Conservation (phyloP, 176 grass and related monocot genomes). For the Raddia guianensis region DNA sequence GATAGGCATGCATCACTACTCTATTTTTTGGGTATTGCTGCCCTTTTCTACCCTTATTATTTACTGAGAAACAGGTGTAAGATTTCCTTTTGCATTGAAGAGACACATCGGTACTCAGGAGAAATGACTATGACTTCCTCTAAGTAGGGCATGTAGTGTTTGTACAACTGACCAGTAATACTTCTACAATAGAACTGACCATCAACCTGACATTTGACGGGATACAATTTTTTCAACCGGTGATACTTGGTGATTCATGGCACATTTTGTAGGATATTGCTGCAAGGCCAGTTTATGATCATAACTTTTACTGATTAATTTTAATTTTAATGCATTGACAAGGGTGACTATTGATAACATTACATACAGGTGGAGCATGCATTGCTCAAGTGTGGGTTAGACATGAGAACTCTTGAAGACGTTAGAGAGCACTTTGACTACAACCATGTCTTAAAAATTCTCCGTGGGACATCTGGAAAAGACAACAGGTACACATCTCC, state of each 20-base stretch:
- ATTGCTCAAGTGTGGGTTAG: conserved; percentile 55
- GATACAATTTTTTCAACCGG: conserved; percentile 4
- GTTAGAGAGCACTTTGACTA: conserved; percentile 52
- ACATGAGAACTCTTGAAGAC: conserved; percentile 49
- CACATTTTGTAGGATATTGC: not conserved
- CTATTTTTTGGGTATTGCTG: not conserved
- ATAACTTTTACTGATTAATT: conserved; percentile 15
- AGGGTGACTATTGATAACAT: not conserved
- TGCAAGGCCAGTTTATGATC: not conserved
- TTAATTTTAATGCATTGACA: conserved; percentile 35
- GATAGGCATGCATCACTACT: not conserved
- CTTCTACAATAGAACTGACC: not conserved
- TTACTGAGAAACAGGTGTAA: not conserved
- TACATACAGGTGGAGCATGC: conserved; percentile 59
- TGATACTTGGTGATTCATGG: not conserved
- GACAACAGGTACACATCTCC: conserved; percentile 24
- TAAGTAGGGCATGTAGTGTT: conserved; percentile 14
- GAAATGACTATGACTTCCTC: conserved; percentile 10
- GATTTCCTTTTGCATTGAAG: not conserved
- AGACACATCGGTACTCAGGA: not conserved
- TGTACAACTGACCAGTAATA: not conserved
- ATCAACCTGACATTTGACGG: not conserved
- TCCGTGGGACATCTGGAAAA: conserved; percentile 34
- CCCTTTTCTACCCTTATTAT: conserved; percentile 4
- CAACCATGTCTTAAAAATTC: conserved; percentile 46